Evolutionary conservation across 345 rosid species (phyloP).

Genomic region (Streptanthus diversifolius): DNA sequence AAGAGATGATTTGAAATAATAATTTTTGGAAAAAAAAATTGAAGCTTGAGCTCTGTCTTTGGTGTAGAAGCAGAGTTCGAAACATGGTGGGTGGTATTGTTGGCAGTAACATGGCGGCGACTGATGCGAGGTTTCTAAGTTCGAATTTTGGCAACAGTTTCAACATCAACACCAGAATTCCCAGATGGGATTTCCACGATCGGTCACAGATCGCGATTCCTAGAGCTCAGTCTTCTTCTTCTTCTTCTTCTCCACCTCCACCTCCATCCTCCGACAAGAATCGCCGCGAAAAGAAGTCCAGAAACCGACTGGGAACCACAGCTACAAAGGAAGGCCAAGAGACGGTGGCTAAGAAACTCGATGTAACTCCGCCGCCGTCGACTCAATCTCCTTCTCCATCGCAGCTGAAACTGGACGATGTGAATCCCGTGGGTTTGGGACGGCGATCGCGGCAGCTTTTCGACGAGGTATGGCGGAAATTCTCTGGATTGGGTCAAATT

Average conservation of each 20-base stretch:
- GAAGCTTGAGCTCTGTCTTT: constrained; percentile 20
- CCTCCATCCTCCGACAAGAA: constrained; percentile 29
- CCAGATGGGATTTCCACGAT: constrained; percentile 22
- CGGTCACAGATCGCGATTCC: constrained; percentile 35
- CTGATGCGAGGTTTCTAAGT: constrained; percentile 33
- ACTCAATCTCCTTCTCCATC: constrained; percentile 27
- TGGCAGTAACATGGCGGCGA: constrained; percentile 35
- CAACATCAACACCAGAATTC: constrained; percentile 30
- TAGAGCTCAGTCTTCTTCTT: constrained; percentile 42
- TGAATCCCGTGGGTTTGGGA: constrained; percentile 87
- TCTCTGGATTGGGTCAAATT: constrained; percentile 91
- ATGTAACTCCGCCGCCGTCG: constrained; percentile 5
- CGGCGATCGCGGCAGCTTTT: constrained; percentile 83
- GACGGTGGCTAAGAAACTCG: constrained; percentile 13
- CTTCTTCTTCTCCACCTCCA: constrained; percentile 9
- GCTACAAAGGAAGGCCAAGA: constrained; percentile 28
- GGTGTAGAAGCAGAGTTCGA: constrained; percentile 6
- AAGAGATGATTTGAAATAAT: neutral
- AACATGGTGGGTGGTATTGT: constrained; percentile 30
- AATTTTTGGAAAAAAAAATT: neutral
- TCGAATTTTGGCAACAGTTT: constrained; percentile 34
- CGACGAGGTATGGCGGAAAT: constrained; percentile 94
- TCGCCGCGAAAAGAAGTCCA: constrained; percentile 26
- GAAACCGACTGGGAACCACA: constrained; percentile 17
- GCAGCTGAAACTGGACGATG: constrained; percentile 64